Conservation (phyloP, 164 flowering plant genomes). For the Buxus sempervirens region DNA sequence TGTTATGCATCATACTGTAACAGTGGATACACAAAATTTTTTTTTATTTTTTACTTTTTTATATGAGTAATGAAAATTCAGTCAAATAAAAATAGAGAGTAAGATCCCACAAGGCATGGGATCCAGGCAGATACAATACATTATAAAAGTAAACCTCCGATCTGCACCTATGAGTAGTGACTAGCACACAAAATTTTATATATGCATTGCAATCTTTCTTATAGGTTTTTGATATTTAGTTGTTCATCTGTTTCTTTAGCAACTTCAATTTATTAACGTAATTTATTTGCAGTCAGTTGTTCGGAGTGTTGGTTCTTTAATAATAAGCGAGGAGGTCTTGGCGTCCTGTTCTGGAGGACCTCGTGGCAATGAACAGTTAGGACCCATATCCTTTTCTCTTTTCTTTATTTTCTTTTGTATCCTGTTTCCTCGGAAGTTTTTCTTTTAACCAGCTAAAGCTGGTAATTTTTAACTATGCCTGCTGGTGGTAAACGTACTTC, state of each 20-base stretch:
- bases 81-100: no score
- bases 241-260: neutral
- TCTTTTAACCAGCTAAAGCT: no score
- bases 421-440: no score
- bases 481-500: no score
- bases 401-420: neutral
- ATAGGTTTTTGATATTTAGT: neutral
- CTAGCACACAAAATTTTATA: no score
- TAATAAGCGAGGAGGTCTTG: conserved; percentile 72
- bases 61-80: no score
- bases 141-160: no score
- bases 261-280: conserved; percentile 2
- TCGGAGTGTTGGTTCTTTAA: conserved; percentile 62
- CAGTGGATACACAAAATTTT: neutral
- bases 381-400: conserved; percentile 12
- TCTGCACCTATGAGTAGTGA: no score
- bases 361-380: conserved; percentile 94
- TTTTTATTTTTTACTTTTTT: no score
- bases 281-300: conserved; percentile 50
- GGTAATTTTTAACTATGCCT: no score
- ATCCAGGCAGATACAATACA: no score
- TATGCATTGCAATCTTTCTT: neutral
- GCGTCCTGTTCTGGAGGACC: conserved; percentile 76
- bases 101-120: no score
- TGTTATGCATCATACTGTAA: neutral